Evolutionary conservation across 1,284 basidiomycete genomes (phyloP), one percentile per base, ranked within the genome.

Genomic region (Sphagnurus paluster): DNA sequence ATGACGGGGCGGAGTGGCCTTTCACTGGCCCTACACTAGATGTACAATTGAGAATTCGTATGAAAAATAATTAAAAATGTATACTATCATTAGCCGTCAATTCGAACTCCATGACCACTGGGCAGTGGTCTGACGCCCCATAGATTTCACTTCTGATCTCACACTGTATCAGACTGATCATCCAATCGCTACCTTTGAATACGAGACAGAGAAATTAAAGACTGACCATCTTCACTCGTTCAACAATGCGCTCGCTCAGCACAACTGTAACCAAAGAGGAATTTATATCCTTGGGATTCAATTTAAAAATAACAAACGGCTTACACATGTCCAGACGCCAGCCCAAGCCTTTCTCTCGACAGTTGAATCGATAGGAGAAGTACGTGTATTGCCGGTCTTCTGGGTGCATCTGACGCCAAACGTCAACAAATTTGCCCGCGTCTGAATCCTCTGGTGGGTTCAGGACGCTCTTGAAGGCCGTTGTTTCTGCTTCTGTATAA

Each of bases 281-380:
- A 52, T 20, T 42, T 36, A 19, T 39, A 36, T 29, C 19, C 32
- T 23, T 41, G 19, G 30, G 24, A 39, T 35, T 16, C 3, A 47
- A 41, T 2, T 54, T 38, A 17, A 14, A 21, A 17, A 28, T 16
- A 10, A 39, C 26, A 40, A 37, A 20, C 33, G 30, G 72, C 87
- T 58, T 70, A 90, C 90, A 91, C 71, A 84, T 85, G 62, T 95
- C 91, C 33, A 95, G 66, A 51, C 91, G 75, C 92, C 92, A 95
- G 1, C 92, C 92, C 36, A 92, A 77, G 2, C 90, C 87, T 59
- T 93, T 94, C 47, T 63, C 62, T 33, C 92, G 72, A 61, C 88
- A 90, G 50, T 89, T 82, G 66, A 92, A 92, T 19, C 90, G 78
- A 64, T 90, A 93, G 5, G 86, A 87, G 53, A 89, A 94, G 63